Conservation (phyloP, 495 filamentous ascomycete species). For the Hypoxylon fuscum region DNA sequence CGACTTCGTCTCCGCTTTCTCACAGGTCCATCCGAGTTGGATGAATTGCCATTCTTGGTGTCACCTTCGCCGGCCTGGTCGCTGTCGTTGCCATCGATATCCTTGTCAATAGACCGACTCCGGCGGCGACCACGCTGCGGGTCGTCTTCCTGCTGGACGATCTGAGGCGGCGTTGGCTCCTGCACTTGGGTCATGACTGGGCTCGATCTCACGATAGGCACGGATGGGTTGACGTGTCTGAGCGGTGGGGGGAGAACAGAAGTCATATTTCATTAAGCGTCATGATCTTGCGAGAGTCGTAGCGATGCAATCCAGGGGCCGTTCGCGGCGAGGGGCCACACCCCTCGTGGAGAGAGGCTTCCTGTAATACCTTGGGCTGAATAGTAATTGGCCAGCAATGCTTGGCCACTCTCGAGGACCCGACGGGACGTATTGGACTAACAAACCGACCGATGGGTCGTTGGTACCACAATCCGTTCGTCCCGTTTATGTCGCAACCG, state of each 20-base stretch:
- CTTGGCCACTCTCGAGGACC: constrained; percentile 31
- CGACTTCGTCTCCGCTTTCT: constrained; percentile 84
- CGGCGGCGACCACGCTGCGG: constrained; percentile 56
- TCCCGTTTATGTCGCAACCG: constrained; percentile 37
- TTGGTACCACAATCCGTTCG: constrained; percentile 28
- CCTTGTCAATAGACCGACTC: constrained; percentile 57
- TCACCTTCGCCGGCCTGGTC: constrained; percentile 49
- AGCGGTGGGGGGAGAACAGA: constrained; percentile 55
- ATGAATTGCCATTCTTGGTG: constrained; percentile 56
- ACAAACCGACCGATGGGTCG: constrained; percentile 29
- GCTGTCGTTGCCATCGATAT: constrained; percentile 52
- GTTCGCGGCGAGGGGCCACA: constrained; percentile 23
- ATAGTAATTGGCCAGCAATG: constrained; percentile 31
- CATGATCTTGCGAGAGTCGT: constrained; percentile 37
- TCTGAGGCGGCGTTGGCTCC: constrained; percentile 52
- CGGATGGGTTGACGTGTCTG: constrained; percentile 49
- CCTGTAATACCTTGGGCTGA: constrained; percentile 15
- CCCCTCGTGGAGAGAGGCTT: constrained; percentile 29
- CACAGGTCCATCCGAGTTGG: constrained; percentile 63
- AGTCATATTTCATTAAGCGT: constrained; percentile 53
- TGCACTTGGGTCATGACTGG: constrained; percentile 54
- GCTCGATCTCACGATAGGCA: constrained; percentile 46
- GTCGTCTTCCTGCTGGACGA: constrained; percentile 55
- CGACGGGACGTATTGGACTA: constrained; percentile 29
- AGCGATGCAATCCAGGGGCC: constrained; percentile 25